A percentile compares a stretch with the other conserved stretches of the same genome.
These are phyloP conservation scores for Colletotrichum liriopes DNA, from an alignment of 2,329 filamentous ascomycete species.

Conservation along the genomic window DNA sequence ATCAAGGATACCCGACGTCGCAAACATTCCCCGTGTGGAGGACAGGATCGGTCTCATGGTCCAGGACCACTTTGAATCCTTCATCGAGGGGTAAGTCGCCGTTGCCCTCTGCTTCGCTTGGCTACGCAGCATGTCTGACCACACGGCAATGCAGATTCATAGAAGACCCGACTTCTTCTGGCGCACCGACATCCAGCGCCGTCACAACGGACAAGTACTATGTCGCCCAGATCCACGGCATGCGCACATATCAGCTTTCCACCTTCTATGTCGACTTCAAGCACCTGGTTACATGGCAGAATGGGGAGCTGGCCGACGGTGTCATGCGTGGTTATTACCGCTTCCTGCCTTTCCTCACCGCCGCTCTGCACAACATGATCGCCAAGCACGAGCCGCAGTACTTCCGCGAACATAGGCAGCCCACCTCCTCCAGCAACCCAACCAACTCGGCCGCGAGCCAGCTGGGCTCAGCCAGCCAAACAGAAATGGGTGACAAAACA, in stretches of 20 bases:
- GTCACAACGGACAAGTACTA: conserved; percentile 87
- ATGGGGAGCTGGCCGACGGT: conserved; percentile 86
- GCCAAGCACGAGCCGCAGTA: conserved; percentile 95
- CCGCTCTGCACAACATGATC: conserved; percentile 92
- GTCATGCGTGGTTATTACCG: conserved; percentile 95
- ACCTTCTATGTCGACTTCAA: conserved; percentile 91
- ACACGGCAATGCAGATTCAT: conserved; percentile 65
- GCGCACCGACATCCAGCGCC: conserved; percentile 77
- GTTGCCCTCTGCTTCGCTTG: neutral
- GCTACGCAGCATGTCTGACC: conserved; percentile 24
- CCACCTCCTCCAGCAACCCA: conserved; percentile 80
- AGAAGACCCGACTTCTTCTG: conserved; percentile 77
- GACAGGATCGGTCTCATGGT: conserved; percentile 83
- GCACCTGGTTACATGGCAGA: conserved; percentile 83
- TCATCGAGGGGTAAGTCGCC: conserved; percentile 78
- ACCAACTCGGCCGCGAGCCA: conserved; percentile 78
- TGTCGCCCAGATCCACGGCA: conserved; percentile 84
- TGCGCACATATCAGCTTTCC: conserved; percentile 82
- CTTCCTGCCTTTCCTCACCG: conserved; percentile 91
- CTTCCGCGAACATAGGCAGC: conserved; percentile 92
- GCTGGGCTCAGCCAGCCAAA: conserved; percentile 73
- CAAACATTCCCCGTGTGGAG: conserved; percentile 78
- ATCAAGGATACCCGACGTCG: conserved; percentile 62
- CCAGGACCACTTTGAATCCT: conserved; percentile 83
- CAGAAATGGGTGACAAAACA: conserved; percentile 81